phyloP scores from a whole-genome alignment of 2,329 filamentous ascomycete species.

The Aspergillus sp. region DNA sequence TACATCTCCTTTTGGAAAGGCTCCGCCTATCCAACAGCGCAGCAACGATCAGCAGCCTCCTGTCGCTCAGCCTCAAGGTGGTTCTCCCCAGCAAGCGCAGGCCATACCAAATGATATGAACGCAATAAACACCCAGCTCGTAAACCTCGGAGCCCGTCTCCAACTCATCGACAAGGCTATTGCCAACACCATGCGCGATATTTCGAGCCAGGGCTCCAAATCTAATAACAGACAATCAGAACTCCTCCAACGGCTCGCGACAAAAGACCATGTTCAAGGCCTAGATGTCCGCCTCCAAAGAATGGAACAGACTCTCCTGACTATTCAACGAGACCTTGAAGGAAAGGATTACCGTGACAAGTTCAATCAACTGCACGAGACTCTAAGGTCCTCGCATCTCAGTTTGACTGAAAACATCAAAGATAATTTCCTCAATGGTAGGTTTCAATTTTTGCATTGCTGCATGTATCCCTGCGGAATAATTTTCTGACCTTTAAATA shows the following conservation, averaged over 20 bases:
- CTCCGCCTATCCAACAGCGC: conserved; percentile 17
- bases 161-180: conserved; percentile 63
- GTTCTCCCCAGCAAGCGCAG: conserved; percentile 18
- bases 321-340: conserved; percentile 55
- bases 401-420: conserved; percentile 54
- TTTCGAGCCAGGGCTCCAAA: conserved; percentile 53
- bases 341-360: conserved; percentile 58
- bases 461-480: not conserved
- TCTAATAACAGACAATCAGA: conserved; percentile 56
- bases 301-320: conserved; percentile 53
- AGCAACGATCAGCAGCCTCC: conserved; percentile 25
- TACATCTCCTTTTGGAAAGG: conserved; percentile 19
- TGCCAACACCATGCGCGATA: conserved; percentile 53
- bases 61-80: conserved; percentile 22
- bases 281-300: conserved; percentile 52
- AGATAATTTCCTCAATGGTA: conserved; percentile 50
- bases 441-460: conserved; percentile 25
- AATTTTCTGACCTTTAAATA: conserved; percentile 20
- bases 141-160: conserved; percentile 80
- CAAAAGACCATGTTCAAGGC: conserved; percentile 37
- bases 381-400: conserved; percentile 54
- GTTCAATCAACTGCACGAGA: conserved; percentile 54
- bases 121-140: conserved; percentile 63
- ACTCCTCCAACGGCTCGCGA: conserved; percentile 40
- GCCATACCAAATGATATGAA: conserved; percentile 41